Evolutionary conservation across 2,329 filamentous ascomycete genomes (phyloP), one percentile per base, ranked within the genome.

Genomic region (Ceratocystis smalleyi): DNA sequence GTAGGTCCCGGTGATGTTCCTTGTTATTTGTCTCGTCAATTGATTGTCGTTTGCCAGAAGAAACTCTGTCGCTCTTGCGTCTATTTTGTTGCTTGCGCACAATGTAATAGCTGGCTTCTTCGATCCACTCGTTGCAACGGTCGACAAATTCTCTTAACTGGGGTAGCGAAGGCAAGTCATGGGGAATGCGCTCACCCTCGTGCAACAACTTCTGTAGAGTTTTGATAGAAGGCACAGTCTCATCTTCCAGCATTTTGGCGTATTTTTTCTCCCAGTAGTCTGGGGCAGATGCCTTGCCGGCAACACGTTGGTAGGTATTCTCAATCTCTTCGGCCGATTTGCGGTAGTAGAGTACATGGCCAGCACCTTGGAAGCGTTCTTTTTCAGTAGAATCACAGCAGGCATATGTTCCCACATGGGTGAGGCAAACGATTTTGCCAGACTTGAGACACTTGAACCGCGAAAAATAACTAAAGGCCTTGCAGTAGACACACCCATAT

Each of bases 81-180:
- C 94, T 88, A 72, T 95, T 95, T 75, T 96, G 92, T 77, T 96
- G 92, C 77, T 99, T 99, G 70, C 94, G 88, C 66, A 94, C 91
- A 71, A 91, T 96, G 77, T 95, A 99, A 72, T 88, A 91, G 71
- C 89, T 94, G 68, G 94, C 94, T 76, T 97, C 92, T 71, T 97
- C 94, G 68, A 96, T 90, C 88, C 95, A 96, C 72, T 95, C 91
- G 74, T 96, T 95, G 78, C 94, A 97, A 71, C 89, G 87, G 70
- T 96, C 91, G 73, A 99, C 94, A 76, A 95, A 99, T 69, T 86
- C 83, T 75, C 85, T 88, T 69, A 99, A 81, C 70, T 89, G 83
- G 70, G 87, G 82, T 68, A 99, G 81, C 68, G 90, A 91, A 68
- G 86, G 84, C 67, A 99, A 81, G 65, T 90, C 87, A 78, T 89